A percentile compares a stretch with the other conserved stretches of the same genome.
Conservation (phyloP, 192 early-diverging fungal species). For the Haplosporangium gracile region DNA sequence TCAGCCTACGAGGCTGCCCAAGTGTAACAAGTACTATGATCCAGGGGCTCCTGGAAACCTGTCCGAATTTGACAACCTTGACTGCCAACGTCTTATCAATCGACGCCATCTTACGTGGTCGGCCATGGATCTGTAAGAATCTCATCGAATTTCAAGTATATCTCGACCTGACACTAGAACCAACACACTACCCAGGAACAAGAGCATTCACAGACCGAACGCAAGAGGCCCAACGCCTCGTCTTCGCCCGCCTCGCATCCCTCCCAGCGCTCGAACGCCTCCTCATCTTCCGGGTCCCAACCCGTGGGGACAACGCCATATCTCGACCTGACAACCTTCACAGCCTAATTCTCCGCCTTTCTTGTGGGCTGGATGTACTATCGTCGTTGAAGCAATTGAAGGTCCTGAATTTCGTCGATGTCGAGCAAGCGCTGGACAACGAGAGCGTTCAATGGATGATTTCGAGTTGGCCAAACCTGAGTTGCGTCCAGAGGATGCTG, state of each 20-base stretch:
- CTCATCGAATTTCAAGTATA: neutral
- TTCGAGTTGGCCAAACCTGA: neutral
- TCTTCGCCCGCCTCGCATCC: neutral
- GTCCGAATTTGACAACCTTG: neutral
- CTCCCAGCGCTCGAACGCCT: neutral
- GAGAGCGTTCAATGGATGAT: neutral
- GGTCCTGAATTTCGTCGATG: neutral
- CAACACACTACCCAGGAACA: neutral
- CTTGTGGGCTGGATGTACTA: neutral
- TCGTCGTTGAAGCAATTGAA: neutral
- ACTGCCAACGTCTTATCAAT: neutral
- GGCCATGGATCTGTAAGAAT: neutral
- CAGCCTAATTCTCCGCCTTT: neutral
- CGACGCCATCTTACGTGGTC: neutral
- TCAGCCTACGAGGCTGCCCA: neutral
- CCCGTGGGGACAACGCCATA: neutral
- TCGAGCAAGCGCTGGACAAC: neutral
- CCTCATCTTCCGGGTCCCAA: neutral
- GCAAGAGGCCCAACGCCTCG: neutral
- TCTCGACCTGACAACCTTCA: neutral
- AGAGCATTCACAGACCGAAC: neutral
- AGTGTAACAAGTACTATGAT: neutral
- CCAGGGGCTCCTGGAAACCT: neutral
- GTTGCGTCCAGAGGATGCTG: neutral
- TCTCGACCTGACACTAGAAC: neutral